These are phyloP conservation scores for Wickerhamomyces sp. DNA, from an alignment of 1,139 yeast species.

Conservation along the genomic window DNA sequence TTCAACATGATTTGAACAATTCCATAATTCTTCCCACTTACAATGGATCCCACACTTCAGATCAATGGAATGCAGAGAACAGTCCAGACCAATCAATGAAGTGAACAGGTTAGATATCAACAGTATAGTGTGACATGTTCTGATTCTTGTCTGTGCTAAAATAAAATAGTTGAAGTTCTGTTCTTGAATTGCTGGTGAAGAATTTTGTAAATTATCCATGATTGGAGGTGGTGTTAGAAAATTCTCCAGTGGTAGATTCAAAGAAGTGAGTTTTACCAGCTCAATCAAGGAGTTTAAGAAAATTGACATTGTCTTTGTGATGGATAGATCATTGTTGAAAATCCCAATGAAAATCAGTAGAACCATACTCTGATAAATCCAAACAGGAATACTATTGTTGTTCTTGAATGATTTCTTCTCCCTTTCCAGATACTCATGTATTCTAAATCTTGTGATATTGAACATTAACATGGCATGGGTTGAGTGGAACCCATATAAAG, in stretches of 20 bases:
- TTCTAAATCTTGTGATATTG: conserved; percentile 72
- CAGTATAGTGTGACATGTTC: conserved; percentile 79
- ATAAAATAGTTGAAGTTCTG: conserved; percentile 70
- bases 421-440: conserved; percentile 70
- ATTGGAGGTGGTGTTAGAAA: conserved; percentile 55
- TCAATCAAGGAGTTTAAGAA: conserved; percentile 78
- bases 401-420: conserved; percentile 46
- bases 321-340: conserved; percentile 70
- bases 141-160: conserved; percentile 75
- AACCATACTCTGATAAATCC: conserved; percentile 85
- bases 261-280: conserved; percentile 68
- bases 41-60: conserved; percentile 76
- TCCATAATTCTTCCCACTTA: conserved; percentile 65
- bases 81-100: conserved; percentile 58
- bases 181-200: conserved; percentile 35
- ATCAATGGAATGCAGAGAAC: conserved; percentile 52
- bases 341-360: conserved; percentile 78
- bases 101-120: conserved; percentile 68
- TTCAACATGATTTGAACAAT: conserved; percentile 45
- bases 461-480: conserved; percentile 70
- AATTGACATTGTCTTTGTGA: conserved; percentile 68
- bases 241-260: conserved; percentile 66
- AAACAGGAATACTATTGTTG: conserved; percentile 67
- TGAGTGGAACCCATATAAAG: conserved; percentile 78
- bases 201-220: conserved; percentile 28